Evolutionary conservation across 1,284 basidiomycete species (phyloP), one percentile per base, ranked within the genome.

Genomic region (Phlebopus sp.): DNA sequence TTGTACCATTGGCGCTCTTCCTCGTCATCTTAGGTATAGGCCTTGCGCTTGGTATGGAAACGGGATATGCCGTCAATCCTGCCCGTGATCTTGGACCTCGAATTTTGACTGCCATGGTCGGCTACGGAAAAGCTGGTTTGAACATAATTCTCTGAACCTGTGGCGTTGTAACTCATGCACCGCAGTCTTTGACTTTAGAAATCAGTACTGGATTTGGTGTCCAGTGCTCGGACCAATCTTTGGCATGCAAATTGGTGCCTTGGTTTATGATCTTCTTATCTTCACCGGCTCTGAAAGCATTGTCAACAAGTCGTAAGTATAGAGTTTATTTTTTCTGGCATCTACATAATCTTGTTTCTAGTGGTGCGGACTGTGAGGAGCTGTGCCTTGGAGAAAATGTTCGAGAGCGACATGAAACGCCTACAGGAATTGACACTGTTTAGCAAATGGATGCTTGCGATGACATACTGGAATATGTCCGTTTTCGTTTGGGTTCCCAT

Each of bases 121-220:
- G 83, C 21, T 86, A 85, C 56, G 81, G 81, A 13, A 60, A 31
- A 27, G 69, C 68, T 50, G 74, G 73, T 72, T 51, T 30, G 62
- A n/a, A n/a, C n/a, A n/a, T 36, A 36, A 34, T 11, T 35, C 21
- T 5, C 23, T 5, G 13, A 44, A 13, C 18, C 9, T 19, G 17
- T 8, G 27, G 21, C 7, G 19, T 4, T 18, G 2, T 15, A 10
- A 23, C 34, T 56, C 31, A 52, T 19, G 21, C 17, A 36, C 13
- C 14, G 15, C 39, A 74, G 76, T 77, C 5, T 77, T 75, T 58
- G 59, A 69, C 23, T 77, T 70, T 55, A 69, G 76, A 49, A 75
- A 71, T 56, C 83, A 85, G 52, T 91, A 89, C 59, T 91, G 86
- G 86, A 51, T 88, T 13, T 90, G 88, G 88, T 83, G 82, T 55